Conservation (phyloP, 2,329 filamentous ascomycete species). For the Diaporthe aspalathi region DNA sequence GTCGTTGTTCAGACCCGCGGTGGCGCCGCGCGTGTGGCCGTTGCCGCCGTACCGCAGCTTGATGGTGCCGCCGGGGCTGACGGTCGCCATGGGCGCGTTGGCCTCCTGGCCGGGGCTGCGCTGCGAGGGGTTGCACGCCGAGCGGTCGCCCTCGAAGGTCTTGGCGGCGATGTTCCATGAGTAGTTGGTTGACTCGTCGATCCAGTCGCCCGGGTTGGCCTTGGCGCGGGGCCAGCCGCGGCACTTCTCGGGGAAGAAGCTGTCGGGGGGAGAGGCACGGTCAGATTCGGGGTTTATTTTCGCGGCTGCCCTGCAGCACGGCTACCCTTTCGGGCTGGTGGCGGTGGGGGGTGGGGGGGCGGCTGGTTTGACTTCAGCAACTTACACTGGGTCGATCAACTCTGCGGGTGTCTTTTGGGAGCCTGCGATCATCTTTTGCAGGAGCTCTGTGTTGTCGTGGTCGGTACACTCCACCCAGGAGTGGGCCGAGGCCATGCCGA, state of each 20-base stretch:
- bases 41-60: conserved; percentile 27
- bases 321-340: too few species aligned
- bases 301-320: background rate
- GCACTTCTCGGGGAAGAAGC: conserved; percentile 22
- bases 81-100: conserved; percentile 22
- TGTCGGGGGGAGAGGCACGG: background rate
- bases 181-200: conserved; percentile 29
- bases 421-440: conserved; percentile 27
- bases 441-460: conserved; percentile 25
- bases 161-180: conserved; percentile 28
- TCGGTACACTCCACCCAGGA: conserved; percentile 27
- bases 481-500: conserved; percentile 26
- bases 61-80: conserved; percentile 29
- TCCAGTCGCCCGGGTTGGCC: conserved; percentile 26
- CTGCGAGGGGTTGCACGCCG: conserved; percentile 25
- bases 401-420: conserved; percentile 12
- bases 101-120: conserved; percentile 21
- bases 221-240: conserved; percentile 28
- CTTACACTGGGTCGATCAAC: conserved; percentile 24
- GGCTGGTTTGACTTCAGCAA: background rate
- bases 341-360: background rate
- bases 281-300: conserved; percentile 14
- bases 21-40: conserved; percentile 20
- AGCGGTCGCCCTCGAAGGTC: conserved; percentile 16
- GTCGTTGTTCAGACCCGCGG: conserved; percentile 19